Base-by-base conservation (phyloP, 805 yeast genomes). In the Suhomyces sp. region DNA sequence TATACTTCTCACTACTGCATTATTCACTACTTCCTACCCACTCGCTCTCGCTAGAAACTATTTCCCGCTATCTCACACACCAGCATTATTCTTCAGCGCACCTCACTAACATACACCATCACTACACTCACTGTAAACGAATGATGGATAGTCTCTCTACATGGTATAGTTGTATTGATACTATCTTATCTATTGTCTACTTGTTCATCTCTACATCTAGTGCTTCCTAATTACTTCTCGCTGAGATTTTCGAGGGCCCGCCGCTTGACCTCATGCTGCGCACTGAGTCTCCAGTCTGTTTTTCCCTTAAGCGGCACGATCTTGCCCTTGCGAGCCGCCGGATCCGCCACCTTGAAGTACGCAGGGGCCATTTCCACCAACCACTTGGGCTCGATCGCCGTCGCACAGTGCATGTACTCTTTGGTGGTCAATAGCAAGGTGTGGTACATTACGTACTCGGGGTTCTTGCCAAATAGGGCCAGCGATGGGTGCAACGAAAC, bases 341-440 rank as follows among this genome's bases (percentile, higher is more conserved):
- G 76, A 60, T 84, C 88, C 0, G 84, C 79, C 15, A 77, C 79
- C 63, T 82, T 82, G 77, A 87, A 93, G 68, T 86, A 90, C 44
- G 81, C 83, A 3, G 92, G 90, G 6, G 92, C 90, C 46, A 68
- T 69, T 67, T 86, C 81, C 46, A 83, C 71, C 31, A 93, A 72
- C 97, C 97, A 89, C 56, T 77, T 78, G 0, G 96, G 88, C 49
- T 90, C 91, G 35, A 94, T 83, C n/a, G 81, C 80, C 15, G 92
- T 87, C 27, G 87, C 85, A 60, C 90, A 90, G 52, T 94, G 88
- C 97, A 93, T 90, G 64, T 88, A 94, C 75, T 93, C 98, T 63
- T 85, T 85, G 13, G 88, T 81, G 0, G 99, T 93, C 58, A 90
- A 76, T 29, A 91, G 81, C 50, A 91, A 76, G 31, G 91, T 88